A percentile compares a stretch with the other conserved stretches of the same genome.
These are phyloP conservation scores for Carex scoparia DNA, from an alignment of 176 grass and related monocot genomes.

Conservation along the genomic window DNA sequence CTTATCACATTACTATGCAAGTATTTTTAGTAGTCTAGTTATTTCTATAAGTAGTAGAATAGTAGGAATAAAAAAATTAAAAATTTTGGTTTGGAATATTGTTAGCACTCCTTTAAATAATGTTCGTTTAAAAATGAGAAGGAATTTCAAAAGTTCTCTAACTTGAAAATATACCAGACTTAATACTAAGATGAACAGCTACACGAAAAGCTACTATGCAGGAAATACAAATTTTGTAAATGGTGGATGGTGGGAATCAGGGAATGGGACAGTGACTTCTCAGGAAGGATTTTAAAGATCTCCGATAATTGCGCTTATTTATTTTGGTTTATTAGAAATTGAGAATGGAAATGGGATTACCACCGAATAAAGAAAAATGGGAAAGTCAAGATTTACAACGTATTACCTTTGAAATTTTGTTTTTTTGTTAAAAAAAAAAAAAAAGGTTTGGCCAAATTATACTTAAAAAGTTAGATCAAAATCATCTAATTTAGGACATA, in stretches of 20 bases:
- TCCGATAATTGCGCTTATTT: not conserved
- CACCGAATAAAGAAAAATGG: not conserved
- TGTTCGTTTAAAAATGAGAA: no score
- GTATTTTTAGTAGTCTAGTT: not conserved
- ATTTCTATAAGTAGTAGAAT: no score
- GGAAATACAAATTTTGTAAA: not conserved
- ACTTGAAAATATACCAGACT: not conserved
- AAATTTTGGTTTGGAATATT: no score
- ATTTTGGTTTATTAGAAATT: not conserved
- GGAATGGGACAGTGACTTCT: not conserved
- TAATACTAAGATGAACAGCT: not conserved
- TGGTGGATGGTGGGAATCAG: not conserved
- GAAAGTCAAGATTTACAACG: not conserved
- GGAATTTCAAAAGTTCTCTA: not conserved
- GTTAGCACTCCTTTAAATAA: no score
- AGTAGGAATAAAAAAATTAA: no score
- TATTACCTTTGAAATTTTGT: no score
- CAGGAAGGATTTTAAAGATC: not conserved
- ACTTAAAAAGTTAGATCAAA: no score
- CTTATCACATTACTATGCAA: not conserved
- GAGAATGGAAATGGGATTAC: not conserved
- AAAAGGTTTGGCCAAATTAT: no score
- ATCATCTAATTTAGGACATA: no score
- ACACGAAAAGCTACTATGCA: not conserved
- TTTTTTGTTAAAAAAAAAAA: no score